Base-by-base conservation (phyloP, 495 filamentous ascomycete species). In the Penicillium canescens region DNA sequence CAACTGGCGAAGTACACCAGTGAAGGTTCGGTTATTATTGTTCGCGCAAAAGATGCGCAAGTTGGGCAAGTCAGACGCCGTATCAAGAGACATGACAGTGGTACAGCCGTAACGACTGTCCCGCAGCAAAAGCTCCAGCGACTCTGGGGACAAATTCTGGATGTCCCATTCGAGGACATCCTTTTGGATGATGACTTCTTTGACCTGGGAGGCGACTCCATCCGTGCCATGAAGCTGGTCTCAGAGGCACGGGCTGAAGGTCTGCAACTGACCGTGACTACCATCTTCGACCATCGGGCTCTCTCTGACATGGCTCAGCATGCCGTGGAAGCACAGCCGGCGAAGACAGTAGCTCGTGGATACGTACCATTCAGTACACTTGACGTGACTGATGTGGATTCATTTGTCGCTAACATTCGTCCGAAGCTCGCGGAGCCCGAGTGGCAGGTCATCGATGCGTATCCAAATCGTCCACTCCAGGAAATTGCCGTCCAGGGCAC, bases 401-500 rank as follows among this genome's bases (percentile, higher is more conserved):
- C 14, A 1, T 46, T 46, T 6, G n/a, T 46, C 44, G 11, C 14
- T 8, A 20, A 46, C 2, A 14, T 55, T 16, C 10, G 16, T 7
- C 56, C 46, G 0, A 45, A 38, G 20, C 34, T 56, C 11, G 23
- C n/a, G 6, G 8, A 51, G 8, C 28, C 56, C 12, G 24, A 46
- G 2, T 60, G 50, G 55, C 16, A 42, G 21, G 34, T 59, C 10
- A 37, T 50, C 20, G 56, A 59, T 12, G 46, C 35, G 4, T 42
- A 42, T 40, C 40, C 54, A 43, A 50, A 37, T 10, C 28, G 63
- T 69, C 35, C 62, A 70, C 13, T 75, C 66, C 12, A 70, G 70
- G 26, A 72, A 61, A 54, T 80, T 69, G 13, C 57, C 65, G 18
- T 83, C 23, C 69, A 65, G 36, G 80, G 71, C 26, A 84, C 78